Evolutionary conservation across 345 rosid species (phyloP), one percentile per base, ranked within the genome.

Genomic region (Balakata baccata): DNA sequence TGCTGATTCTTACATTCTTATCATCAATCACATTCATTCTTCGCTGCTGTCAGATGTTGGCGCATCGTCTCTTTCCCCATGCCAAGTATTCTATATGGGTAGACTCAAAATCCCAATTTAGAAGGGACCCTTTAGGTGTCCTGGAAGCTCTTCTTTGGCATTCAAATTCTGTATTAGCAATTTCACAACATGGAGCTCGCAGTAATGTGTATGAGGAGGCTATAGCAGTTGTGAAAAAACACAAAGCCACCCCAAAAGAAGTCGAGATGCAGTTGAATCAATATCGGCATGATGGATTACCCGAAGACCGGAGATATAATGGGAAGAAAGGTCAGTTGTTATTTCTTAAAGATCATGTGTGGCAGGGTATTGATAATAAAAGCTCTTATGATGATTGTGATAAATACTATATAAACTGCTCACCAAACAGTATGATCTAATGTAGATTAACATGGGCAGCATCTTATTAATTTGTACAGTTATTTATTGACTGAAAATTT

Each of bases 181-280:
- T 94, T 64, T 94, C 97, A 60, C 93, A 90, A 80, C 97, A 94
- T 72, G 98, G 98, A 81, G 98, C 95, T 82, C 97, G 98, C 49
- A 86, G 97, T 66, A 94, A 87, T 41, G 91, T 94, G 75, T 94
- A 94, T 77, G 97, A 94, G 59, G 98, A 92, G 82, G 98, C 97
- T 11, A 87, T 86, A 64, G 98, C 97, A 68, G 97, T 92, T 41
- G 89, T 94, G 16, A 78, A 78, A 80, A 94, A 94, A 85, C 86
- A 94, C 78, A 94, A 94, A 86, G 97, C 98, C 64, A 81, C 89
- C 57, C 97, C 97, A 1, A 93, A 90, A 81, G 98, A 94, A 84
- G 98, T 94, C 38, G 86, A 90, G 71, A 81, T 89, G 51, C 98
- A 92, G 73, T 43, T 94, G 76, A 77, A 86, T 74, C 96, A 88